phyloP scores from a whole-genome alignment of 176 grass and related monocot species.

The Alopecurus myosuroides region DNA sequence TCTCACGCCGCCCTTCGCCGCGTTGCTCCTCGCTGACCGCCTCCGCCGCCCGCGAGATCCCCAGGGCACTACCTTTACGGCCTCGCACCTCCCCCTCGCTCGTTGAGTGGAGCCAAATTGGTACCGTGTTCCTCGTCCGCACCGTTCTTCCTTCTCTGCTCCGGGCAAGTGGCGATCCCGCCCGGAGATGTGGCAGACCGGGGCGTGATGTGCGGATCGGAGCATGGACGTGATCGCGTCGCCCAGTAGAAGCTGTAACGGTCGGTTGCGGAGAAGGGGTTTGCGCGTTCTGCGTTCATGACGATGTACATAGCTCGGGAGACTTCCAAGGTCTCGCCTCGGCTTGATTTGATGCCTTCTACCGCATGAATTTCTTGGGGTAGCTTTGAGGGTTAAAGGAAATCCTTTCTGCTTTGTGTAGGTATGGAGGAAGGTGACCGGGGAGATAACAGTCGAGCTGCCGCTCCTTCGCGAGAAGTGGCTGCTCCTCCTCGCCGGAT shows the following conservation, averaged over 20 bases:
- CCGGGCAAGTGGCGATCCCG: constrained; percentile 13
- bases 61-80: not conserved
- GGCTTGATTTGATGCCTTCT: constrained; percentile 1
- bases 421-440: constrained; percentile 77
- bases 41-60: not conserved
- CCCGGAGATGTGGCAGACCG: constrained; percentile 2
- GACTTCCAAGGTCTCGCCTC: constrained; percentile 64
- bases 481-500: constrained; percentile 62
- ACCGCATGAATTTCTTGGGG: not conserved
- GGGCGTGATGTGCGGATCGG: constrained; percentile 57
- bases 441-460: constrained; percentile 64
- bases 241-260: constrained; percentile 27
- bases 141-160: not conserved
- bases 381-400: not conserved
- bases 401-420: not conserved
- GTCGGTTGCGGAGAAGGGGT: not conserved
- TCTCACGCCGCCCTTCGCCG: constrained; percentile 20
- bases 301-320: constrained; percentile 91
- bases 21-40: not conserved
- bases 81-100: not conserved
- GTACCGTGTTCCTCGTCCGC: not conserved
- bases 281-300: constrained; percentile 27
- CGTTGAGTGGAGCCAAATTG: constrained; percentile 3
- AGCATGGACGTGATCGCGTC: constrained; percentile 62
- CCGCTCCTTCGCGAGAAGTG: constrained; percentile 85